A percentile compares a stretch with the other conserved stretches of the same genome.
These are phyloP conservation scores for Fraxinus anomala DNA, from an alignment of 257 asterid genomes.

Conservation along the genomic window DNA sequence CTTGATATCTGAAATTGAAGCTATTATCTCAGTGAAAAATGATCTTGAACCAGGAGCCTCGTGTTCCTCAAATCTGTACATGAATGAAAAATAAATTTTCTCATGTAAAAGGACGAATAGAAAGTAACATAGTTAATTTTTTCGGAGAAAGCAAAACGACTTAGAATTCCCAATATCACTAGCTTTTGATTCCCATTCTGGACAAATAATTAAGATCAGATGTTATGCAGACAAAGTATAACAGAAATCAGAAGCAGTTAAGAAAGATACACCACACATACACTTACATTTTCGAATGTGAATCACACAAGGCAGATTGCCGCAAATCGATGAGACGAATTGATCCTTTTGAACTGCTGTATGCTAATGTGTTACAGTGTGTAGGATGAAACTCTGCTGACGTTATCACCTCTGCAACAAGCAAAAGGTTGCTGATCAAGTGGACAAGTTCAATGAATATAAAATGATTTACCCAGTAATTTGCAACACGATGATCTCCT, in stretches of 20 bases:
- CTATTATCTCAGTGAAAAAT: conserved; percentile 99
- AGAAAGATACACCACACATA: conserved; percentile 4
- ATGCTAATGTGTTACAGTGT: conserved; percentile 83
- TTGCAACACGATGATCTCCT: conserved; percentile 15
- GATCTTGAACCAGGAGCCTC: conserved; percentile 99
- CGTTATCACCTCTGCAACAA: conserved; percentile 81
- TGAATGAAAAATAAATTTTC: conserved; percentile 34
- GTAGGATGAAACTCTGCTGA: conserved; percentile 93
- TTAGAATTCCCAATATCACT: background rate
- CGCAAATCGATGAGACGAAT: conserved; percentile 88
- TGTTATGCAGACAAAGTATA: conserved; percentile 4
- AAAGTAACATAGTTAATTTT: conserved; percentile 8
- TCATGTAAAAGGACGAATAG: conserved; percentile 20
- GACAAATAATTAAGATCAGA: background rate
- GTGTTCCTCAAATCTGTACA: conserved; percentile 92
- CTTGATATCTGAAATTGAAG: conserved; percentile 97
- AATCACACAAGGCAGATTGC: conserved; percentile 87
- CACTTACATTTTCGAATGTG: conserved; percentile 81
- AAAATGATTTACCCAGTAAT: conserved; percentile 9
- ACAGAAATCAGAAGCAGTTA: conserved; percentile 13
- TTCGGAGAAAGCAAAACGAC: conserved; percentile 5
- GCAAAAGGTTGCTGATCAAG: conserved; percentile 28
- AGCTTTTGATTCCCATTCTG: conserved; percentile 19
- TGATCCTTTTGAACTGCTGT: conserved; percentile 90
- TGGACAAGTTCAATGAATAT: conserved; percentile 8